Evolutionary conservation across 306 rosid genomes (phyloP).

Genomic region (Acacia confusa): DNA sequence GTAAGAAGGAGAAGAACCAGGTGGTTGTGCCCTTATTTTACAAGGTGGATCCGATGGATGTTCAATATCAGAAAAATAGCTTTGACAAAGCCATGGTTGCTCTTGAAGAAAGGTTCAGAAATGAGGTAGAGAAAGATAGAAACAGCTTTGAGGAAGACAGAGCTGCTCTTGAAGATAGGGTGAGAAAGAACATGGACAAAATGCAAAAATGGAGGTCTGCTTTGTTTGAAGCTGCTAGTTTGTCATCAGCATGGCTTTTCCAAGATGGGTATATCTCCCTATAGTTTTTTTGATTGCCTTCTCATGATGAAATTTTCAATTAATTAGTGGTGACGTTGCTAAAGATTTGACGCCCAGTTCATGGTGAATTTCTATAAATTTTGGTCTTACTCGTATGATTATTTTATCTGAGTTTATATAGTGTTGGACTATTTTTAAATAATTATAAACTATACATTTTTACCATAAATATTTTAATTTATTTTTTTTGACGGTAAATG

Average conservation of each 20-base stretch:
- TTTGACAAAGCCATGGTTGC: neutral
- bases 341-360: neutral
- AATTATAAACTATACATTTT: no score
- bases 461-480: no score
- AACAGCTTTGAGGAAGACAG: neutral
- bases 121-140: neutral
- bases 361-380: neutral
- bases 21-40: conserved; percentile 9
- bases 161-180: neutral
- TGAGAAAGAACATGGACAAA: neutral
- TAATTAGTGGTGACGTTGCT: neutral
- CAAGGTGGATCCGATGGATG: conserved; percentile 13
- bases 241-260: neutral
- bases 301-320: neutral
- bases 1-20: neutral
- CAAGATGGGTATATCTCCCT: no score
- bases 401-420: neutral
- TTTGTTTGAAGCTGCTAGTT: neutral
- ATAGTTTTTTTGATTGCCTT: neutral
- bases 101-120: neutral
- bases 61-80: neutral
- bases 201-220: neutral
- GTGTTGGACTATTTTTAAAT: neutral
- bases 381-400: neutral
- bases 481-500: no score